phyloP scores from a whole-genome alignment of 768 basidiomycete species.

The Lentinula raphanica region DNA sequence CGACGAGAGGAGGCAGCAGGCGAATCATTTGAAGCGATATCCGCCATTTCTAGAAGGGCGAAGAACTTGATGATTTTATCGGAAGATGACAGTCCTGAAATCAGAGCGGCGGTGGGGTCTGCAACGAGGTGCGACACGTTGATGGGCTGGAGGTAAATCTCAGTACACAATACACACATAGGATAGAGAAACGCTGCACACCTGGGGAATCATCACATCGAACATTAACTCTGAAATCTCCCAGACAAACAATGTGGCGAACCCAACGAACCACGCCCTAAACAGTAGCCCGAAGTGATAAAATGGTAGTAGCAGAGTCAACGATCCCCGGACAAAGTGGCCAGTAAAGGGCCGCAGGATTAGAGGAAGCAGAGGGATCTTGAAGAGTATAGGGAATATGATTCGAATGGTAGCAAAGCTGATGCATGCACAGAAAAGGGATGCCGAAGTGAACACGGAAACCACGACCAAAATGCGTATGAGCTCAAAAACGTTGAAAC shows the following conservation, averaged over 20 bases:
- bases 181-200: constrained; percentile 21
- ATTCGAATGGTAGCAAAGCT: constrained; percentile 46
- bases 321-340: constrained; percentile 57
- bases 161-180: not conserved
- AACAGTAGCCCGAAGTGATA: constrained; percentile 38
- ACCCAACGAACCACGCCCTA: constrained; percentile 45
- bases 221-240: constrained; percentile 60
- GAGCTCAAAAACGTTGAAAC: constrained; percentile 17
- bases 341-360: constrained; percentile 56
- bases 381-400: constrained; percentile 48
- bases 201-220: constrained; percentile 54
- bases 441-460: constrained; percentile 33
- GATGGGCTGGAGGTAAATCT: constrained; percentile 34
- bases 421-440: constrained; percentile 31
- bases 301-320: constrained; percentile 47
- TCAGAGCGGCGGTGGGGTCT: constrained; percentile 50
- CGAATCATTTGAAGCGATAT: constrained; percentile 41
- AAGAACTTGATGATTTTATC: constrained; percentile 53
- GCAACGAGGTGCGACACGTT: constrained; percentile 37
- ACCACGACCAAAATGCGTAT: constrained; percentile 30
- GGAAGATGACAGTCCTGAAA: constrained; percentile 59
- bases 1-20: constrained; percentile 38
- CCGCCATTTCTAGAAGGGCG: constrained; percentile 59
- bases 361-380: constrained; percentile 45
- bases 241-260: constrained; percentile 54